Conservation (phyloP, 495 filamentous ascomycete genomes). For the Talaromyces nanjingensis region DNA sequence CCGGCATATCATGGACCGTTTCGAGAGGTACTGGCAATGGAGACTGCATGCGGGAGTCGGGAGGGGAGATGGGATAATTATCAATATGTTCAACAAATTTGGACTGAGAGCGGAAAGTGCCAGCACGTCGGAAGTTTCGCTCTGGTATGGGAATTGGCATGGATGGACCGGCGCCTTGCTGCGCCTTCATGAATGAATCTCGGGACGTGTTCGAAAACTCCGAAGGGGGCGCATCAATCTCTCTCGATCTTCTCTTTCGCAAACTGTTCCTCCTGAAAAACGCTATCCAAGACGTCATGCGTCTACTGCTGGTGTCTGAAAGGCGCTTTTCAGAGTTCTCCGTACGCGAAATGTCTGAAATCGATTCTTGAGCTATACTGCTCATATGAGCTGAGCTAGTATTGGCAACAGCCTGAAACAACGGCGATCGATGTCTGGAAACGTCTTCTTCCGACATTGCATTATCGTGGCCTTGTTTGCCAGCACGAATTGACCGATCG, state of each 20-base stretch:
- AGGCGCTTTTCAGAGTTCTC: constrained; percentile 34
- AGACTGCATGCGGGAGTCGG: constrained; percentile 73
- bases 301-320: constrained; percentile 40
- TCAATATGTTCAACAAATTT: constrained; percentile 92
- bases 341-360: constrained; percentile 39
- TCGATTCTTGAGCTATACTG: constrained; percentile 36
- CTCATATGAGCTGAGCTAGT: constrained; percentile 51
- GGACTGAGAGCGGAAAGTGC: constrained; percentile 69
- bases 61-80: constrained; percentile 73
- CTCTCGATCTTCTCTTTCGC: constrained; percentile 51
- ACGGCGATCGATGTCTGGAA: constrained; percentile 33
- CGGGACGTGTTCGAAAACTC: constrained; percentile 80
- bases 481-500: constrained; percentile 31
- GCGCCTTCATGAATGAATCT: constrained; percentile 60
- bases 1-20: constrained; percentile 11
- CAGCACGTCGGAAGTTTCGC: constrained; percentile 39
- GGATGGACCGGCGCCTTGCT: constrained; percentile 21
- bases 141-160: constrained; percentile 29
- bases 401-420: constrained; percentile 40
- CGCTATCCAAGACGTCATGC: constrained; percentile 49
- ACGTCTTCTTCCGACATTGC: constrained; percentile 37
- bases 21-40: constrained; percentile 42
- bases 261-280: constrained; percentile 65
- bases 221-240: constrained; percentile 44
- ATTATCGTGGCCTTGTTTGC: constrained; percentile 15